Conservation (phyloP, 129 eudicot genomes). For the Solidago caesia region DNA sequence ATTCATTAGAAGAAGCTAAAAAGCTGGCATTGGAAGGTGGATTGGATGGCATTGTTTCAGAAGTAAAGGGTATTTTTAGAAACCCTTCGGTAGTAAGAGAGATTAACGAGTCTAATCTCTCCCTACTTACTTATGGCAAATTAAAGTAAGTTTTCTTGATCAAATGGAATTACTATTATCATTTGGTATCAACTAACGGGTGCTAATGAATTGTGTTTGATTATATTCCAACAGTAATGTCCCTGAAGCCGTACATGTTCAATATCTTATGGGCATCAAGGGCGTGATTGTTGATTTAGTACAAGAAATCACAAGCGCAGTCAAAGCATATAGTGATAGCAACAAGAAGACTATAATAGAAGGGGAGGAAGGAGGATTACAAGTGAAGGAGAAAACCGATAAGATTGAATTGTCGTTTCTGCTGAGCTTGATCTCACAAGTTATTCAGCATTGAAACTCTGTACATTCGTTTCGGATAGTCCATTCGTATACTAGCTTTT, state of each 20-base stretch:
- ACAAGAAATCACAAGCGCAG: constrained; percentile 58
- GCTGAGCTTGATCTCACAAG: constrained; percentile 52
- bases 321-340: constrained; percentile 27
- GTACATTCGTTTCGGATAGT: constrained; percentile 19
- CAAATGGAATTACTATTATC: neutral
- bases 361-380: constrained; percentile 24
- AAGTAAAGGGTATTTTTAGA: constrained; percentile 72
- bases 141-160: constrained; percentile 50
- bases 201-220: neutral
- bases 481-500: constrained; percentile 5
- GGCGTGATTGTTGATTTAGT: constrained; percentile 85
- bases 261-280: constrained; percentile 76
- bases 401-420: constrained; percentile 44
- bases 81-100: constrained; percentile 65
- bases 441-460: constrained; percentile 37
- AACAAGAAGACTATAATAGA: constrained; percentile 21
- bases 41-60: constrained; percentile 83
- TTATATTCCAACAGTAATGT: constrained; percentile 48
- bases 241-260: constrained; percentile 75
- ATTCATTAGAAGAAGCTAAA: constrained; percentile 73
- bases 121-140: constrained; percentile 76
- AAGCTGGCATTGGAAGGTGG: constrained; percentile 66
- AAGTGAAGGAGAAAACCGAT: constrained; percentile 15
- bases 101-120: constrained; percentile 74
- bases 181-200: too few species aligned